Conservation (phyloP, 192 early-diverging fungal species). For the Coemansia sp. region DNA sequence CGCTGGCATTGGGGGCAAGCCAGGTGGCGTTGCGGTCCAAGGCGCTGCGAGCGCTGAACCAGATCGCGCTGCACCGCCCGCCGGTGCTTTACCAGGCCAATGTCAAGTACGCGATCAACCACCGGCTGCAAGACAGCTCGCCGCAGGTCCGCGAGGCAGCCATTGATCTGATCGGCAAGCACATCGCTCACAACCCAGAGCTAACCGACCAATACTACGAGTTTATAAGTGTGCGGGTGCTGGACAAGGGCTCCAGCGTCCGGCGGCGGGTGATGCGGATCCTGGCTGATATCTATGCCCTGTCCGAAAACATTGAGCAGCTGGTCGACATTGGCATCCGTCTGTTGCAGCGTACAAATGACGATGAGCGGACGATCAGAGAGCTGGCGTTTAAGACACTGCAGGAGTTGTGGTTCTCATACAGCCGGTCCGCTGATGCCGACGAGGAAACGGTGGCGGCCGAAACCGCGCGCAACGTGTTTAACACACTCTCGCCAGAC, state of each 20-base stretch:
- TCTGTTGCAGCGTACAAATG: slow-evolving; percentile 63
- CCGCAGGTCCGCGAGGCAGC: slow-evolving; percentile 86
- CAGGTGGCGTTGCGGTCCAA: slow-evolving; percentile 70
- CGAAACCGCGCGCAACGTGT: slow-evolving; percentile 20
- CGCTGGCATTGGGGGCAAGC: slow-evolving; percentile 59
- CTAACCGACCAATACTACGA: slow-evolving; percentile 75
- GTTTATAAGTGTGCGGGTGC: slow-evolving; percentile 70
- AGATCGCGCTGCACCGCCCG: slow-evolving; percentile 66
- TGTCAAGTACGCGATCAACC: slow-evolving; percentile 67
- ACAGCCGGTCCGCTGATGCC: slow-evolving; percentile 17
- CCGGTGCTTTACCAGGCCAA: slow-evolving; percentile 58
- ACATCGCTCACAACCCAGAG: slow-evolving; percentile 61
- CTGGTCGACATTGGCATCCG: slow-evolving; percentile 66
- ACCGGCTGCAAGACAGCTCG: slow-evolving; percentile 75
- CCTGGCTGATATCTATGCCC: slow-evolving; percentile 66
- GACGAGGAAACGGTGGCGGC: slow-evolving; percentile 18
- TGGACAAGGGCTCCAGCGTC: slow-evolving; percentile 84
- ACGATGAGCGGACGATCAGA: slow-evolving; percentile 60
- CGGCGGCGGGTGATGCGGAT: slow-evolving; percentile 83
- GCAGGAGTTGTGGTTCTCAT: slow-evolving; percentile 71
- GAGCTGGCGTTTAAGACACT: slow-evolving; percentile 68
- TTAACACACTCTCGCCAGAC: slow-evolving; percentile 40
- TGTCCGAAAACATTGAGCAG: slow-evolving; percentile 45
- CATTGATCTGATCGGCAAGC: slow-evolving; percentile 82
- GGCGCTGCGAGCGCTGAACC: slow-evolving; percentile 73